Conservation (phyloP, 2,329 filamentous ascomycete genomes). For the Hyphodiscus sp. region DNA sequence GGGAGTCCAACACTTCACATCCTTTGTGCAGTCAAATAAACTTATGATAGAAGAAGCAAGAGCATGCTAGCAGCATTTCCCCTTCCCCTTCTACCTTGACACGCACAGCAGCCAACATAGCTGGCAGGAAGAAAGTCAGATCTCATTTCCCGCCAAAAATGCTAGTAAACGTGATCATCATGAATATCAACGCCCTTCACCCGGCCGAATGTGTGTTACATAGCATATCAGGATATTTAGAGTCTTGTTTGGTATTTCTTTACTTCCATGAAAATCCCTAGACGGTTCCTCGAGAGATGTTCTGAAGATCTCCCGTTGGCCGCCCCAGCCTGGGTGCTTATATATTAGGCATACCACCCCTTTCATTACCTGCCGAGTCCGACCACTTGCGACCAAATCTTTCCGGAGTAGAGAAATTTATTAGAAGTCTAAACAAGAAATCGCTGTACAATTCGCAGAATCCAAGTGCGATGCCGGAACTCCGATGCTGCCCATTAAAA, state of each 20-base stretch:
- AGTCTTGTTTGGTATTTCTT: too few species aligned
- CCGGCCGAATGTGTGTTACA: constrained; percentile 40
- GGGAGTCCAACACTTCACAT: background rate
- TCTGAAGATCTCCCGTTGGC: too few species aligned
- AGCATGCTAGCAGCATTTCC: constrained; percentile 11
- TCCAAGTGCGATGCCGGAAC: background rate
- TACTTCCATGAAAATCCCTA: too few species aligned
- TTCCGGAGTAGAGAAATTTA: background rate
- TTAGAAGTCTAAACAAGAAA: background rate
- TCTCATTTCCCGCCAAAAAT: constrained; percentile 9
- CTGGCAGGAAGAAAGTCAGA: constrained; percentile 12
- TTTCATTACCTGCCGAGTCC: too few species aligned
- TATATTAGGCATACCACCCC: too few species aligned
- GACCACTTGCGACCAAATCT: too few species aligned
- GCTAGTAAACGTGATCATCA: constrained; percentile 10
- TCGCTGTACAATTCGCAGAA: background rate
- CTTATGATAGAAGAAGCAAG: constrained; percentile 13
- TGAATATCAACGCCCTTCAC: constrained; percentile 33
- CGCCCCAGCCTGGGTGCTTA: too few species aligned
- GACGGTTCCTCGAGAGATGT: too few species aligned
- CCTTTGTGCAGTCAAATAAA: background rate
- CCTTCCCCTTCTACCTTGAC: constrained; percentile 7
- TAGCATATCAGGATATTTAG: constrained; percentile 51
- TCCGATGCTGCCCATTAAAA: background rate
- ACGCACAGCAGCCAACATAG: constrained; percentile 11